Percentiles rank a stretch among this genome's conserved stretches.
Evolutionary conservation across 108 stramenopile genomes (phyloP).

Genomic region (Cyclotella baltica): DNA sequence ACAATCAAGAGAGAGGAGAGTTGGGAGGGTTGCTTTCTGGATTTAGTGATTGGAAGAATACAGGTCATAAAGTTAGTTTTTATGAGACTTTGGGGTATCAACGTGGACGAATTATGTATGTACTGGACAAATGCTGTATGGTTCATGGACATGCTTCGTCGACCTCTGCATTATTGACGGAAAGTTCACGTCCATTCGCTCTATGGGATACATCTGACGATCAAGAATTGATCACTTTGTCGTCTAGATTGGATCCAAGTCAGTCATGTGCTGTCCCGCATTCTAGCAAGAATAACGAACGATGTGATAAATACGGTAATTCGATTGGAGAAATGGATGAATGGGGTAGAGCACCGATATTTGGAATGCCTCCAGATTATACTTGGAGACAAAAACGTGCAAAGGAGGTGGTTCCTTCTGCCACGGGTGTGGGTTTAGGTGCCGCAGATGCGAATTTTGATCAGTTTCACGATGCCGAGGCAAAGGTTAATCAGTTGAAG

Average conservation of each 20-base stretch:
- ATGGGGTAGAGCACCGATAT: constrained; percentile 37
- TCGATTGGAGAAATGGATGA: constrained; percentile 21
- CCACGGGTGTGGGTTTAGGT: background rate
- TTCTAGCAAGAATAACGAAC: background rate
- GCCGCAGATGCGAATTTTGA: constrained; percentile 16
- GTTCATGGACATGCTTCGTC: constrained; percentile 14
- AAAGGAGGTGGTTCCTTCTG: background rate
- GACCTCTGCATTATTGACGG: constrained; percentile 19
- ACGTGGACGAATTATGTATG: constrained; percentile 36
- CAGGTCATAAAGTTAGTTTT: constrained; percentile 1
- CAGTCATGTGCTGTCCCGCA: background rate
- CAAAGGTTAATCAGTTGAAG: constrained; percentile 25
- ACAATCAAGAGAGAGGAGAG: constrained; percentile 3
- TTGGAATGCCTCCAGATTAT: constrained; percentile 31
- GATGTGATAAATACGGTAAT: constrained; percentile 40
- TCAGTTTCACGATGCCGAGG: constrained; percentile 25
- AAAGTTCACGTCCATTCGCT: constrained; percentile 30
- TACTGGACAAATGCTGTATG: constrained; percentile 33
- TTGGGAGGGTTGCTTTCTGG: background rate
- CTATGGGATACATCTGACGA: constrained; percentile 37
- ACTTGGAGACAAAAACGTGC: background rate
- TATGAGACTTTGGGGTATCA: constrained; percentile 29
- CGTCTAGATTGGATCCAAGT: background rate
- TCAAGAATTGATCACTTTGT: constrained; percentile 21
- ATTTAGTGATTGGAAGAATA: constrained; percentile 1